phyloP scores from a whole-genome alignment of 169 alveolate genomes.

The Plasmodium blacklocki region DNA sequence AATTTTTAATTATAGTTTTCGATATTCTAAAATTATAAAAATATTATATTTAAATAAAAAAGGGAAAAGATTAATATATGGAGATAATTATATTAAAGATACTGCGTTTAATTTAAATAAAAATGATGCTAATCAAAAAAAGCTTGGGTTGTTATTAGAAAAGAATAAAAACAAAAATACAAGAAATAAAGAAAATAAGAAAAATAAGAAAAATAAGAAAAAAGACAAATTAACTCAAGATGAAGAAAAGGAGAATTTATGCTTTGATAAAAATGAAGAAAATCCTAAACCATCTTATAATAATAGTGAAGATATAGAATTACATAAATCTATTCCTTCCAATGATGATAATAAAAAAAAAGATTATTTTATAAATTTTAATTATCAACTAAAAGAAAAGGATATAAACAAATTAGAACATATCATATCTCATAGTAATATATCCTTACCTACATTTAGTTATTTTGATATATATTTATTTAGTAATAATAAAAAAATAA shows the following conservation, averaged over 20 bases:
- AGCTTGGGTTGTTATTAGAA: conserved; percentile 26
- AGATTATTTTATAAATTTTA: conserved; percentile 25
- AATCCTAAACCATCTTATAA: not conserved
- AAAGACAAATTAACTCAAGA: not conserved
- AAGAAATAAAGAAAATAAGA: not conserved
- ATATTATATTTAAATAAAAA: conserved; percentile 49
- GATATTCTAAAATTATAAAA: conserved; percentile 55
- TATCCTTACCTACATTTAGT: conserved; percentile 58
- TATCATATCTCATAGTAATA: conserved; percentile 20
- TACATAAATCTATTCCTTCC: conserved; percentile 6
- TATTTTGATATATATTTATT: conserved; percentile 71
- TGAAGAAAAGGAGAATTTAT: not conserved
- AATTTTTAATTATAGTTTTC: conserved; percentile 36
- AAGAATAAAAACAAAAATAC: conserved; percentile 1
- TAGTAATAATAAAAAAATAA: conserved; percentile 69
- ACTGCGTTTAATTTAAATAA: conserved; percentile 22
- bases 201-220: not conserved
- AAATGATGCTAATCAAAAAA: conserved; percentile 29
- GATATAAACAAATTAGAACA: conserved; percentile 71
- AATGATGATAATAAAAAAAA: conserved; percentile 30
- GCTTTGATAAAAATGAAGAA: not conserved
- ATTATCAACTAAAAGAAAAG: conserved; percentile 26
- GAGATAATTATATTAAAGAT: conserved; percentile 50
- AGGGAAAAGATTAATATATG: conserved; percentile 67
- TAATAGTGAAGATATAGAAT: conserved; percentile 19